These are phyloP conservation scores for Harrya chromipes DNA, from an alignment of 768 basidiomycete genomes.

Conservation along the genomic window DNA sequence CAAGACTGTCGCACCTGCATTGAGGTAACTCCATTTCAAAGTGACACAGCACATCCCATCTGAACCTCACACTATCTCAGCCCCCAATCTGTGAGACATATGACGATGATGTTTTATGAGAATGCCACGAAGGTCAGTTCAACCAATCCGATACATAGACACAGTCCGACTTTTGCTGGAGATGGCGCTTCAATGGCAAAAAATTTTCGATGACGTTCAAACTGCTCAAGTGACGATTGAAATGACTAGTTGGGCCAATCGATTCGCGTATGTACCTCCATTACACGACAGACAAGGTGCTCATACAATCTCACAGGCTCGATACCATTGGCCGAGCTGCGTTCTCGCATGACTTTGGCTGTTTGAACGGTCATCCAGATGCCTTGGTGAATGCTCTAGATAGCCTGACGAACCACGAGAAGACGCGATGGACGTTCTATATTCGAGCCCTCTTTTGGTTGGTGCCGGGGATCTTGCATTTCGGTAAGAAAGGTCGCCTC, in stretches of 20 bases:
- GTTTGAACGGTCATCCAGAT: constrained; percentile 48
- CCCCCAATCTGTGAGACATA: constrained; percentile 49
- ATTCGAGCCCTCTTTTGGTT: constrained; percentile 64
- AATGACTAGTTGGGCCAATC: constrained; percentile 55
- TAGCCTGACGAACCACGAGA: constrained; percentile 58
- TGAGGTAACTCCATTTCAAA: constrained; percentile 40
- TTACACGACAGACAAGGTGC: not conserved
- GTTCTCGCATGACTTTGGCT: constrained; percentile 60
- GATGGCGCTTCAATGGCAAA: constrained; percentile 50
- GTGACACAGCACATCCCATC: not conserved
- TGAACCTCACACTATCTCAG: constrained; percentile 26
- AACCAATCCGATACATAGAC: not conserved
- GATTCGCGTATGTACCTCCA: constrained; percentile 51
- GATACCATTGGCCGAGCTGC: constrained; percentile 61
- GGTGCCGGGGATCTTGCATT: constrained; percentile 50
- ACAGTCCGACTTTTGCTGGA: constrained; percentile 13
- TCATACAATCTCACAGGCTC: constrained; percentile 35
- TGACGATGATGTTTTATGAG: constrained; percentile 53
- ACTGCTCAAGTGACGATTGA: constrained; percentile 47
- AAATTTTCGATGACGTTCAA: constrained; percentile 40
- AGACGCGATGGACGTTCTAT: constrained; percentile 56
- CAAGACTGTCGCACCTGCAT: constrained; percentile 50
- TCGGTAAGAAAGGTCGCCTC: constrained; percentile 58
- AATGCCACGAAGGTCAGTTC: constrained; percentile 41
- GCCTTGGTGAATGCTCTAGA: constrained; percentile 52